Evolutionary conservation across 129 eudicot species (phyloP).

Genomic region (Centrapalus pauciflorus): DNA sequence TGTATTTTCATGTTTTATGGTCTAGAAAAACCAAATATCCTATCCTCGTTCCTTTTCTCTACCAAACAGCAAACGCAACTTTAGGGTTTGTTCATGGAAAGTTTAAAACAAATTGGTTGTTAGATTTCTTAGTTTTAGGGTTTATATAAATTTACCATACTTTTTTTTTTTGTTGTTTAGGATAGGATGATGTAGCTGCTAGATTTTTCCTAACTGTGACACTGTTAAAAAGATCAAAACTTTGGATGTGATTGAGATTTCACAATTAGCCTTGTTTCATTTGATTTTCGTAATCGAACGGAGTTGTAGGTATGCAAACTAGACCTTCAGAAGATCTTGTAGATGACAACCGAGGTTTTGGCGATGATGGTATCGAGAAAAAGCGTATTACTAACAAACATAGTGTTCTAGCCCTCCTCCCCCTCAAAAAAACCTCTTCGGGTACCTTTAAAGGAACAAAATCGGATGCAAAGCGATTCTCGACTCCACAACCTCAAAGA

Average conservation of each 20-base stretch:
- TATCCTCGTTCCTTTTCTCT: too few relatives aligned
- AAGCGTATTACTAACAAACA: constrained; percentile 36
- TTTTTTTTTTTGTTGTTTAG: too few relatives aligned
- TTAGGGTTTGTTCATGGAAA: too few relatives aligned
- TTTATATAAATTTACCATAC: too few relatives aligned
- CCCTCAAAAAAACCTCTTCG: constrained; percentile 12
- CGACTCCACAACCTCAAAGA: constrained; percentile 57
- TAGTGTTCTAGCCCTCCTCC: constrained; percentile 45
- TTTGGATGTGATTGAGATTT: constrained; percentile 29
- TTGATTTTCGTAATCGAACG: constrained; percentile 7
- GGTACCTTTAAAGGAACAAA: constrained; percentile 53
- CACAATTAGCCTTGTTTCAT: constrained; percentile 23
- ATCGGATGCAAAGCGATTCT: constrained; percentile 39
- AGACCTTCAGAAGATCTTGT: constrained; percentile 16
- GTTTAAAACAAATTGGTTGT: too few relatives aligned
- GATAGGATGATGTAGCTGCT: too few relatives aligned
- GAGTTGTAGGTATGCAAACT: constrained; percentile 27
- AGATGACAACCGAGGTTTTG: constrained; percentile 7
- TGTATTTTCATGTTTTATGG: too few relatives aligned
- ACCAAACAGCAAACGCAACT: too few relatives aligned
- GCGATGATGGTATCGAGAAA: constrained; percentile 22
- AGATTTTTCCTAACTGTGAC: not conserved
- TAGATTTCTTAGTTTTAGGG: not conserved
- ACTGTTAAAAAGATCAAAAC: not conserved
- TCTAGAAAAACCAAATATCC: too few relatives aligned